These are phyloP conservation scores for Canavalia gladiata DNA, from an alignment of 306 rosid genomes.

Conservation along the genomic window DNA sequence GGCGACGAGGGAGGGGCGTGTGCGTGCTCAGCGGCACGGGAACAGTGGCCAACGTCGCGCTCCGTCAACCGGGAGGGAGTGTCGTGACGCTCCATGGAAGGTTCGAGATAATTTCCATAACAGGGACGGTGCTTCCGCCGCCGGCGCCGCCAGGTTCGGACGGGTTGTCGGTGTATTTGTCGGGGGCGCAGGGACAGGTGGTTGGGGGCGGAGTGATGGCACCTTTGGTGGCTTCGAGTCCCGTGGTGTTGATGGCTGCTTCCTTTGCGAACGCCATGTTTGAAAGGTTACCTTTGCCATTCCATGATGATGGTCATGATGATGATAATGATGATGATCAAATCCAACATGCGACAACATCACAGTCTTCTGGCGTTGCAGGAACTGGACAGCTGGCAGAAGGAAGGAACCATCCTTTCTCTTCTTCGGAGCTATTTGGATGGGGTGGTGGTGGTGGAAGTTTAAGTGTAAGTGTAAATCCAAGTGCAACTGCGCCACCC, in stretches of 20 bases:
- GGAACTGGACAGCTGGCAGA: not conserved
- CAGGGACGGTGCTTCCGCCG: constrained; percentile 69
- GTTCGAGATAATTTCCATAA: constrained; percentile 65
- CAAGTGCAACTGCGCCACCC: not conserved
- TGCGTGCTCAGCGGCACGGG: constrained; percentile 65
- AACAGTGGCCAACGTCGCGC: constrained; percentile 53
- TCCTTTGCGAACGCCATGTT: constrained; percentile 60
- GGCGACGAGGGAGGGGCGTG: constrained; percentile 60
- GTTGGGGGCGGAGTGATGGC: constrained; percentile 69
- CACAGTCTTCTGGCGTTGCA: not conserved
- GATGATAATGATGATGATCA: not conserved
- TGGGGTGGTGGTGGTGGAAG: not conserved
- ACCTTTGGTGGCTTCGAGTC: constrained; percentile 60
- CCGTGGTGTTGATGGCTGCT: constrained; percentile 66
- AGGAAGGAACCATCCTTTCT: constrained; percentile 23
- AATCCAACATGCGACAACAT: not conserved
- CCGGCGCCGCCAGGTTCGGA: constrained; percentile 60
- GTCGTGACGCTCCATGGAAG: constrained; percentile 62
- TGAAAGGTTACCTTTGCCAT: constrained; percentile 57
- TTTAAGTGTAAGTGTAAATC: not conserved
- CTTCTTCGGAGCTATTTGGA: not conserved
- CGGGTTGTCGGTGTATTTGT: constrained; percentile 62
- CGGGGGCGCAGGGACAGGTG: constrained; percentile 72
- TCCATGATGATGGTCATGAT: constrained; percentile 49
- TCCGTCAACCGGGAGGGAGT: constrained; percentile 56